Evolutionary conservation across 2,329 filamentous ascomycete species (phyloP).

Genomic region (Neopestalotiopsis clavispora): DNA sequence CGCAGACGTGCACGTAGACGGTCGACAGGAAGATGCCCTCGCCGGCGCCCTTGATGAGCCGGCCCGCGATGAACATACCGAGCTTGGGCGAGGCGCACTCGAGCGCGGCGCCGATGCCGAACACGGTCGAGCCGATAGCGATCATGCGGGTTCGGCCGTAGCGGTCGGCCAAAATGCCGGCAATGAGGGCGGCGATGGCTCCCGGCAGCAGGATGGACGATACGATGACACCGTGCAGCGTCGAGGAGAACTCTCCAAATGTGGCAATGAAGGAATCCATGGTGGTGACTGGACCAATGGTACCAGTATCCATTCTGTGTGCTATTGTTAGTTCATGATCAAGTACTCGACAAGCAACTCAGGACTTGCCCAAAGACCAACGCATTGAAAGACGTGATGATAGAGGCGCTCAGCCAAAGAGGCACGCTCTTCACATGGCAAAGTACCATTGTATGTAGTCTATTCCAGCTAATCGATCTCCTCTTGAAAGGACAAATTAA

Average conservation of each 20-base stretch:
- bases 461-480: background rate
- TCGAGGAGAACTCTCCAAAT: conserved; percentile 58
- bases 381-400: conserved; percentile 11
- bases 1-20: conserved; percentile 59
- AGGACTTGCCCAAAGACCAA: conserved; percentile 12
- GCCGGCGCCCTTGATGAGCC: conserved; percentile 60
- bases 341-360: background rate
- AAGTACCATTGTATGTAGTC: background rate
- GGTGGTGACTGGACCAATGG: conserved; percentile 63
- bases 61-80: conserved; percentile 45
- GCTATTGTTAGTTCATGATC: background rate
- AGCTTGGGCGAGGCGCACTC: conserved; percentile 27
- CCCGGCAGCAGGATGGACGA: conserved; percentile 65
- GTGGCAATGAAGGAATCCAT: conserved; percentile 57
- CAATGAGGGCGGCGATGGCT: conserved; percentile 62
- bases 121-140: conserved; percentile 55
- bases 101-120: conserved; percentile 37
- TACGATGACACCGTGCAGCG: conserved; percentile 63
- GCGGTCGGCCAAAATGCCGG: conserved; percentile 57
- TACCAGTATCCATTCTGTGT: conserved; percentile 45
- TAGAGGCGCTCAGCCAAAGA: conserved; percentile 15
- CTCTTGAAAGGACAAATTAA: background rate
- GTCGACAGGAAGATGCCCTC: conserved; percentile 61
- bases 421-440: background rate
- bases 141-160: conserved; percentile 59